Conservation (phyloP, 768 basidiomycete genomes). For the Macrolepiota dolichaula region DNA sequence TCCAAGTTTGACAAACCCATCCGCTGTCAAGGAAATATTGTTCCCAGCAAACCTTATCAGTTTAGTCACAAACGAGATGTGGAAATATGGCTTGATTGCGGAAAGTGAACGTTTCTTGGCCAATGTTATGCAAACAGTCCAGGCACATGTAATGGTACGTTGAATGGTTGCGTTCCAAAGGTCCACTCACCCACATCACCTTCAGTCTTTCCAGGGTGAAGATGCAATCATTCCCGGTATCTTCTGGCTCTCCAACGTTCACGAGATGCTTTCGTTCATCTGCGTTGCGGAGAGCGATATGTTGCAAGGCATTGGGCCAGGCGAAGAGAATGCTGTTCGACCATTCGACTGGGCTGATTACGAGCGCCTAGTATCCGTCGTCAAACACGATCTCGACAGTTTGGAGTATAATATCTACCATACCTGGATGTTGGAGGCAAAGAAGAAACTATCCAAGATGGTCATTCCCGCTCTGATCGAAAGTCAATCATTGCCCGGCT, state of each 20-base stretch:
- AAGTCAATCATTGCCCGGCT: constrained; percentile 95
- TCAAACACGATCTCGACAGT: constrained; percentile 97
- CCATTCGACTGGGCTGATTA: constrained; percentile 97
- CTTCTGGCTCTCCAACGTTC: constrained; percentile 99
- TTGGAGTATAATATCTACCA: constrained; percentile 99
- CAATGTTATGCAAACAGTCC: constrained; percentile 97
- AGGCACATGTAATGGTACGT: constrained; percentile 95
- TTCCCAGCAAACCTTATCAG: constrained; percentile 99
- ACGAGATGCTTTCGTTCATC: constrained; percentile 98
- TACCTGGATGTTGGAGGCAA: constrained; percentile 98
- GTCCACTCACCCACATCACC: background rate
- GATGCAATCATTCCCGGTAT: constrained; percentile 96
- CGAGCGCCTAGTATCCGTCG: constrained; percentile 93
- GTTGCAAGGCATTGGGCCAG: constrained; percentile 95
- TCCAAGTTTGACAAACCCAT: constrained; percentile 85
- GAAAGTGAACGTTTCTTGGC: constrained; percentile 98
- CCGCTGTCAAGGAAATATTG: constrained; percentile 94
- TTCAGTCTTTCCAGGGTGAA: constrained; percentile 84
- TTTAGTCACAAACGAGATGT: constrained; percentile 99
- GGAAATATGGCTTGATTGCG: constrained; percentile 96
- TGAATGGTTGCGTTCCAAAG: background rate
- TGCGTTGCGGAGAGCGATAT: constrained; percentile 99
- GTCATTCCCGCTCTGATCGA: constrained; percentile 98
- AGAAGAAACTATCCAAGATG: constrained; percentile 95
- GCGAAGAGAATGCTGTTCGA: constrained; percentile 87